Percentiles rank a stretch among this genome's conserved stretches.
These are phyloP conservation scores for Arthrobotrys iridis DNA, from an alignment of 2,329 filamentous ascomycete species.

Conservation along the genomic window DNA sequence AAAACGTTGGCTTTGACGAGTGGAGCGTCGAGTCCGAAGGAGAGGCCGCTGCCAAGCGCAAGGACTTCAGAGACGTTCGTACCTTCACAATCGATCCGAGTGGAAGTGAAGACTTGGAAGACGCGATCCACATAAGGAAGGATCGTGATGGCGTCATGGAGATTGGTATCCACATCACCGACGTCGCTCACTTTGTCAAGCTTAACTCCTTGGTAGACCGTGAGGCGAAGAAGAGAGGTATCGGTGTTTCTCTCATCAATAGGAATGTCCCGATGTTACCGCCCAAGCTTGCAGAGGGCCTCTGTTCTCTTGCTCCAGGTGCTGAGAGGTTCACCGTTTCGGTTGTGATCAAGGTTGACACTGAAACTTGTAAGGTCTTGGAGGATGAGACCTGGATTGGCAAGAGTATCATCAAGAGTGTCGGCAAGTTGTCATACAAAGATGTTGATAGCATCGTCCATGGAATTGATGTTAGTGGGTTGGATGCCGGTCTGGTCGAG, in stretches of 20 bases:
- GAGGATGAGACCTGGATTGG: constrained; percentile 94
- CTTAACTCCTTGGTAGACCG: constrained; percentile 93
- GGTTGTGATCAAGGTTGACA: constrained; percentile 90
- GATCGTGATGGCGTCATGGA: constrained; percentile 86
- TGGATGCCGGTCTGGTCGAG: constrained; percentile 72
- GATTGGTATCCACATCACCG: constrained; percentile 92
- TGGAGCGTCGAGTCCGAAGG: constrained; percentile 89
- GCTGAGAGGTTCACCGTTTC: constrained; percentile 91
- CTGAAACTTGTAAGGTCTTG: constrained; percentile 77
- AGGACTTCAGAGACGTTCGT: constrained; percentile 88
- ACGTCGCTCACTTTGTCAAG: constrained; percentile 97
- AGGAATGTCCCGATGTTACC: constrained; percentile 88
- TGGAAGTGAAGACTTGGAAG: constrained; percentile 73
- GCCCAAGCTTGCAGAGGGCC: constrained; percentile 81
- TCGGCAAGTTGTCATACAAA: constrained; percentile 82
- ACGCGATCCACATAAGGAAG: constrained; percentile 90
- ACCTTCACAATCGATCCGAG: constrained; percentile 77
- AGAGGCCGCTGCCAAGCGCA: constrained; percentile 76
- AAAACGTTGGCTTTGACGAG: constrained; percentile 89
- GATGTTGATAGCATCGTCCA: constrained; percentile 85
- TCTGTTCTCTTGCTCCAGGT: constrained; percentile 87
- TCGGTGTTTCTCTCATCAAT: constrained; percentile 93
- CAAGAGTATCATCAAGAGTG: constrained; percentile 91
- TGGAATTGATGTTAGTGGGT: constrained; percentile 70
- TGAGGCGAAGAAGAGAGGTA: constrained; percentile 97